Conservation (phyloP, 2,329 filamentous ascomycete species). For the Nectriaceae sp. region DNA sequence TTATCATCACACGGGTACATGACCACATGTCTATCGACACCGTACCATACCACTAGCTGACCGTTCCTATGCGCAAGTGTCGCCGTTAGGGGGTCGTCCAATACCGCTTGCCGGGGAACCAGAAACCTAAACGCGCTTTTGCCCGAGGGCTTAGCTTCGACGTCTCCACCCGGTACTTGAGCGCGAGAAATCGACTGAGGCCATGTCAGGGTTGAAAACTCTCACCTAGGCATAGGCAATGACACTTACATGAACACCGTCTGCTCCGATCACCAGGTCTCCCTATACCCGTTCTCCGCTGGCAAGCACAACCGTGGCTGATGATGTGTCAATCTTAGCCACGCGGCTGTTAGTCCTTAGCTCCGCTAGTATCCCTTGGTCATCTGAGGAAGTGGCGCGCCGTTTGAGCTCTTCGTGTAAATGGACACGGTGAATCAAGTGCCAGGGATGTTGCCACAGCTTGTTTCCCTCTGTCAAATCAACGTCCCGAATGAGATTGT, state of each 20-base stretch:
- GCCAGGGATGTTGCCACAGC: constrained; percentile 52
- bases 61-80: constrained; percentile 13
- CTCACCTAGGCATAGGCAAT: too few relatives aligned
- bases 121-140: constrained; percentile 60
- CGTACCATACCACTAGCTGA: constrained; percentile 39
- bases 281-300: constrained; percentile 47
- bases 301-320: constrained; percentile 43
- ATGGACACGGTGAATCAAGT: constrained; percentile 52
- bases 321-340: constrained; percentile 41
- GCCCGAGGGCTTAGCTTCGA: constrained; percentile 44
- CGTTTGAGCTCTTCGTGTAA: constrained; percentile 53
- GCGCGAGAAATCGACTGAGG: too few relatives aligned
- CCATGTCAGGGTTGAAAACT: too few relatives aligned
- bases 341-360: constrained; percentile 46
- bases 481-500: constrained; percentile 37
- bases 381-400: constrained; percentile 39
- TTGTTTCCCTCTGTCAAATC: constrained; percentile 37
- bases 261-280: constrained; percentile 56
- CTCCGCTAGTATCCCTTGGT: constrained; percentile 36
- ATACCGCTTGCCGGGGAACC: constrained; percentile 41
- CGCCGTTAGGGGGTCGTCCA: constrained; percentile 21
- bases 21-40: constrained; percentile 44
- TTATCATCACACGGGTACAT: constrained; percentile 51
- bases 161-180: constrained; percentile 3
- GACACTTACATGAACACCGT: constrained; percentile 51